Base-by-base conservation (phyloP, 1,139 yeast species). In the Pichia sp. region DNA sequence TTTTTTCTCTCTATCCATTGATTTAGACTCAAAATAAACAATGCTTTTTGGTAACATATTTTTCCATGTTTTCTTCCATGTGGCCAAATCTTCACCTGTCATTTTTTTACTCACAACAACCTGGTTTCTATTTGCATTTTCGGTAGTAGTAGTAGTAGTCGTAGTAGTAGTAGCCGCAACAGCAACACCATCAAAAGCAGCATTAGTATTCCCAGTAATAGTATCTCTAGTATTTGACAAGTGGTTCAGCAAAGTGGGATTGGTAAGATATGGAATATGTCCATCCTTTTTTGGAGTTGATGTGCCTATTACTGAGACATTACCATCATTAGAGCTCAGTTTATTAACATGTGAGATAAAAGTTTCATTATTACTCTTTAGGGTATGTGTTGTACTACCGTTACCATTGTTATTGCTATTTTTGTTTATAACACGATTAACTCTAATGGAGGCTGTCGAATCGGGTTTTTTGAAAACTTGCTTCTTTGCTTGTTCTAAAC, bases 31-130 rank as follows among this genome's bases (percentile, higher is more conserved):
- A 62, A 90, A 88, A 64, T 86, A 92, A 22, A 88, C 85, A 27
- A 78, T 77, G 29, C 90, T 78, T 49, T 75, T 80, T 42, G 76
- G 75, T 85, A 90, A 82, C 55, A 87, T 85, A 51, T 74, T 73
- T 47, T 81, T 73, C 96, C 97, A 90, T 49, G 83, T 80, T 44
- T 73, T 73, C 61, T 86, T 90, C 97, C 97, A 90, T 56, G 74
- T 77, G 46, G 70, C 67, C 46, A 83, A 64, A 53, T 82, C 87
- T 24, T 56, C 57, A 23, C 66, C 67, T 8, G 61, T 60, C 62
- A 62, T 59, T 37, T 61, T 57, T 27, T 45, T 44, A 48, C 30
- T 36, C 4, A 35, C 24, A 12, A 35, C 24, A 20, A 22, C 16
- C 23, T 32, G 36, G 11, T 32, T 32, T 32, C 18, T 32, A 7